A percentile compares a stretch with the other conserved stretches of the same genome.
phyloP scores from a whole-genome alignment of 2,329 filamentous ascomycete genomes.

The Zymoseptoria passerinii region DNA sequence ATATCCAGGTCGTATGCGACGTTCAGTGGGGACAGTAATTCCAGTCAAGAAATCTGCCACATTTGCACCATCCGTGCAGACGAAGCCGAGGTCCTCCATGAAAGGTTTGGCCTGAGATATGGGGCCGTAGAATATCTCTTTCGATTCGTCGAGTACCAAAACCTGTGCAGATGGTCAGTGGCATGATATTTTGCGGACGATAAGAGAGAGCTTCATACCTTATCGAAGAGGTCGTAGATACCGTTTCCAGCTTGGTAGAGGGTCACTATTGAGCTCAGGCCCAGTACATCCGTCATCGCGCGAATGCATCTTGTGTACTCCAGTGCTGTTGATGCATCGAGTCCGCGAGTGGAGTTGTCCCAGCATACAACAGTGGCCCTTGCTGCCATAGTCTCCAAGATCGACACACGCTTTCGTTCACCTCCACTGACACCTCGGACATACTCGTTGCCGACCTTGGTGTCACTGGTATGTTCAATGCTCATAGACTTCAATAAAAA shows the following conservation, averaged over 20 bases:
- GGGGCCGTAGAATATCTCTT: conserved; percentile 58
- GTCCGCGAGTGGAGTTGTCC: conserved; percentile 59
- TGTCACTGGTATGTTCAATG: conserved; percentile 53
- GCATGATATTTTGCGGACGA: too few relatives aligned
- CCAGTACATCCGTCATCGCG: conserved; percentile 54
- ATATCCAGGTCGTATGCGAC: conserved; percentile 36
- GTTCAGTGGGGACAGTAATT: conserved; percentile 50
- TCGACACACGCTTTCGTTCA: conserved; percentile 61
- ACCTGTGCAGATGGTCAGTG: conserved; percentile 30
- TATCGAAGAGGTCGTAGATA: conserved; percentile 63
- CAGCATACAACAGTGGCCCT: conserved; percentile 54
- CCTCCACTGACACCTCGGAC: conserved; percentile 60
- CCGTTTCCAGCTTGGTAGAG: conserved; percentile 63
- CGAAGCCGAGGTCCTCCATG: conserved; percentile 57
- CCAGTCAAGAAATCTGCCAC: conserved; percentile 59
- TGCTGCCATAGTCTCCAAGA: conserved; percentile 55
- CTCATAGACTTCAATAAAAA: conserved; percentile 52
- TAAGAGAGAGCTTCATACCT: conserved; percentile 25
- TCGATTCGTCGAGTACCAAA: conserved; percentile 57
- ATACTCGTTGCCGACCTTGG: conserved; percentile 60
- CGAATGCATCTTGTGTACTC: conserved; percentile 48
- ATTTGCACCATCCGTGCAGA: conserved; percentile 54
- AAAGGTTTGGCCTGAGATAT: conserved; percentile 51
- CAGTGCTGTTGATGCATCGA: conserved; percentile 58
- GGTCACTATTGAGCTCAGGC: conserved; percentile 53